Base-by-base conservation (phyloP, 2,329 filamentous ascomycete species). In the Juglanconis oblonga region DNA sequence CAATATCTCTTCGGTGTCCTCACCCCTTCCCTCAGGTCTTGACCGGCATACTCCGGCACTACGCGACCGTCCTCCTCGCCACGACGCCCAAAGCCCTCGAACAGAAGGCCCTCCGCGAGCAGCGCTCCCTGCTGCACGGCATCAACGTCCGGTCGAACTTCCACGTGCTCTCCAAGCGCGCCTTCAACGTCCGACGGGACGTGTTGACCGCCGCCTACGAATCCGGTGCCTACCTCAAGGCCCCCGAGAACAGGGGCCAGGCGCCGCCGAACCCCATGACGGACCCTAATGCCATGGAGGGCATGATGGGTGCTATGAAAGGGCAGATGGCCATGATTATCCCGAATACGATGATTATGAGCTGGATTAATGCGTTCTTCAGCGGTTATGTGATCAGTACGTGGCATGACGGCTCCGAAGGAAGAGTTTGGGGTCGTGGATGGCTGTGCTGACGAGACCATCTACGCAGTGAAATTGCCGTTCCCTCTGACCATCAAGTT, bases 241-340 rank as follows among this genome's bases (percentile, higher is more conserved):
- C 96, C 64, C 93, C 92, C 1, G 91, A 95, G 57, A 86, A 82
- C 70, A 88, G 90, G 71, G 93, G 93, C 55, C 91, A 97, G 77
- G 89, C 92, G 3, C 89, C 92, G 24, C 87, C 91, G 42, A 99
- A 98, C 76, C 95, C 95, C 4, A 92, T 99, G 86, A 91, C 89
- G 10, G 95, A 99, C 74, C 96, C 96, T 29, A 89, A 89, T 52
- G 92, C 91, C 61, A 99, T 99, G 95, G 96, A 99, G 72, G 94
- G 93, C 67, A 99, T 99, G 95, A 99, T 99, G 95, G 94, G 95
- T 67, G 97, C 97, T 92, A 96, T 99, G 91, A 99, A 99, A 85
- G 93, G 93, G 60, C 97, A 99, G 73, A 97, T 99, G 90, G 94
- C 95, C 65, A 99, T 98, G 95, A 98, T 99, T 80, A 92, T 99